Percentiles rank a stretch among this genome's conserved stretches.
phyloP scores from a whole-genome alignment of 805 yeast genomes.

The Ogataea pilisensis region DNA sequence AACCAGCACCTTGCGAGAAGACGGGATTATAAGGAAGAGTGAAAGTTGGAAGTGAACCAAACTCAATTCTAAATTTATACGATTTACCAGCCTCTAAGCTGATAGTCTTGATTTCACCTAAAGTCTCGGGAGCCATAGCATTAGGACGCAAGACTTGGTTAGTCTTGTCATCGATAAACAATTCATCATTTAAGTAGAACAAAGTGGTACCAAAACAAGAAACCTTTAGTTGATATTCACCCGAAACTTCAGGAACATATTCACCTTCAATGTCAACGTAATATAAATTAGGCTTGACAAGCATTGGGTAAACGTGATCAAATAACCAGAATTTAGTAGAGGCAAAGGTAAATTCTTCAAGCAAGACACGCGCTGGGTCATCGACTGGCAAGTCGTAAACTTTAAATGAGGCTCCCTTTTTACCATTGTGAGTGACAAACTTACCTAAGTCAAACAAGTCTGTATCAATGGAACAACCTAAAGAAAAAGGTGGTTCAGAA shows the following conservation, averaged over 20 bases:
- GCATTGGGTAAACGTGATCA: constrained; percentile 29
- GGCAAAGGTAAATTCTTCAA: constrained; percentile 21
- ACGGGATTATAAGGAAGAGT: constrained; percentile 3
- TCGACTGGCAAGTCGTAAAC: constrained; percentile 22
- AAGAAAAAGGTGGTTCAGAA: constrained; percentile 22
- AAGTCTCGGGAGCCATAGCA: constrained; percentile 53
- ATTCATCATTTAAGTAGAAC: constrained; percentile 46
- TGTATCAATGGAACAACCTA: constrained; percentile 29
- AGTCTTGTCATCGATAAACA: constrained; percentile 54
- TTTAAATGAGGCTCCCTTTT: constrained; percentile 22
- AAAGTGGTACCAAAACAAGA: constrained; percentile 52
- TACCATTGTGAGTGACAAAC: constrained; percentile 2
- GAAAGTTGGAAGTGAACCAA: constrained; percentile 45
- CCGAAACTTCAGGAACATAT: constrained; percentile 44
- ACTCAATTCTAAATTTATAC: constrained; percentile 45
- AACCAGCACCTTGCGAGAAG: constrained; percentile 16
- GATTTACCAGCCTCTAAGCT: constrained; percentile 39
- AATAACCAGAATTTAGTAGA: constrained; percentile 8
- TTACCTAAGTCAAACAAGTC: constrained; percentile 7
- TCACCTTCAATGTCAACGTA: constrained; percentile 43
- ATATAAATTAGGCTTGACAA: constrained; percentile 25
- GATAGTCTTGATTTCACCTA: constrained; percentile 41
- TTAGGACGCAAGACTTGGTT: constrained; percentile 45
- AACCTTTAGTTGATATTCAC: constrained; percentile 48
- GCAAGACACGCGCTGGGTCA: constrained; percentile 13